Base-by-base conservation (phyloP, 176 grass and related monocot species). In the Eragrostis curvula region DNA sequence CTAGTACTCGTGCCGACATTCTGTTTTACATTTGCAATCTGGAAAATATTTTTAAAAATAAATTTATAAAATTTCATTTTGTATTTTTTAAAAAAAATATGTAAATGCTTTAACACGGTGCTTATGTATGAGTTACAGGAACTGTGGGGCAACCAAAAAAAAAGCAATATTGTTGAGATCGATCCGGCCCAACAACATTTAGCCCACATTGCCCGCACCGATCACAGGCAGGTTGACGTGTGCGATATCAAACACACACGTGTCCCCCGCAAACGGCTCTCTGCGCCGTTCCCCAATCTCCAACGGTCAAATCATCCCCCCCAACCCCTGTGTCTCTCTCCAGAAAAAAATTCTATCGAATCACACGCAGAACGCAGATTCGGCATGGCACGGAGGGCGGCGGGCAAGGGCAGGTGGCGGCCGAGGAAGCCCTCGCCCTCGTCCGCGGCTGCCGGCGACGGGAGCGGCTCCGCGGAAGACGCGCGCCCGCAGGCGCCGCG, bases 241-340 rank as follows among this genome's bases (percentile, higher is more conserved):
- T 5, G 14, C 32, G 15, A 20, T 29, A 1, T 10, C 17, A 1
- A 13, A 3, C 41, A 1, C 2, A 7, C 66, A 29, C 77, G 63
- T 79, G 30, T 52, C 77, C 61, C 7, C 29, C 1, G 12, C 82
- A 69, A 69, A 78, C 53, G 53, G 53, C 43, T 60, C 47, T 83
- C 56, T 61, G 14, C 11, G 6, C 21, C 17, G 7, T 6, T 16
- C 0, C 8, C 18, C 52, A 36, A 12, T 6, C 45, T 53, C 43
- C 84, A 91, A 91, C 76, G 85, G 81, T 88, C 52, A 85, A 85
- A 82, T 88, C 79, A 27, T 7, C 32, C 32, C 32, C 32, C 9
- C 0, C 25, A 7, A 2, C 1, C 12, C 8, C 29, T 8, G 4
- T 1, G 40, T 68, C 52, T 61, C 17, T 83, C 46, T 1, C n/a